These are phyloP conservation scores for Physocladia obscura DNA, from an alignment of 192 early-diverging fungal genomes.

Conservation along the genomic window DNA sequence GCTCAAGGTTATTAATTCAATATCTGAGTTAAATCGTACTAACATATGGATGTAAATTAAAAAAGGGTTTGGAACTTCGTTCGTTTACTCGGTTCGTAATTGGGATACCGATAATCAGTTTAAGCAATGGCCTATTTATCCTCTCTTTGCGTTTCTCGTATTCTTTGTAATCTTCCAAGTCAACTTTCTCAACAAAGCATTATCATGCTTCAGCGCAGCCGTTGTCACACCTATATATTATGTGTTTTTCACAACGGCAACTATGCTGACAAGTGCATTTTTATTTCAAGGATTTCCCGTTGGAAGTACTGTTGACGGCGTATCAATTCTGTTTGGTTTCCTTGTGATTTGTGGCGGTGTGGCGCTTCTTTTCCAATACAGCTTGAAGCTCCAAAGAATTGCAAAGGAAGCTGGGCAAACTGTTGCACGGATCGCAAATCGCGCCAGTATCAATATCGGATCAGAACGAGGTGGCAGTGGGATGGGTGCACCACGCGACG, in stretches of 20 bases:
- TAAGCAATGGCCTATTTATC: constrained; percentile 47
- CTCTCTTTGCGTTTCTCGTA: constrained; percentile 54
- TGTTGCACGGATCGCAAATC: not conserved
- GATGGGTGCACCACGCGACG: not conserved
- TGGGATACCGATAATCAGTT: constrained; percentile 58
- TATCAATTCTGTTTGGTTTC: constrained; percentile 59
- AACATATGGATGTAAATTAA: too few species aligned
- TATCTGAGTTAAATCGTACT: not conserved
- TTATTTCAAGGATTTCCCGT: constrained; percentile 66
- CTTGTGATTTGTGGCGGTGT: constrained; percentile 63
- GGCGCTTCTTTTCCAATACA: constrained; percentile 51
- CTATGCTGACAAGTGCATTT: constrained; percentile 60
- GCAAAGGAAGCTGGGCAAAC: constrained; percentile 37
- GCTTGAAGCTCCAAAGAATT: constrained; percentile 38
- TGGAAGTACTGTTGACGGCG: constrained; percentile 30
- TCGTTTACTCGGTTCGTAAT: constrained; percentile 48
- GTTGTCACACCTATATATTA: constrained; percentile 73
- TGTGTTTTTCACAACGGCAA: constrained; percentile 65
- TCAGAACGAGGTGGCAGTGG: not conserved
- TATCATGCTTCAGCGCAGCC: constrained; percentile 64
- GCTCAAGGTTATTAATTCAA: constrained; percentile 39
- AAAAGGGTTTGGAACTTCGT: constrained; percentile 58
- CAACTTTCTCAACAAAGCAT: constrained; percentile 67
- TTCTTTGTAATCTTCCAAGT: constrained; percentile 55
- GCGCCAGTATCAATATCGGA: too few species aligned